A percentile compares a stretch with the other conserved stretches of the same genome.
Conservation (phyloP, 495 filamentous ascomycete species). For the Penicillium ochrochloron region DNA sequence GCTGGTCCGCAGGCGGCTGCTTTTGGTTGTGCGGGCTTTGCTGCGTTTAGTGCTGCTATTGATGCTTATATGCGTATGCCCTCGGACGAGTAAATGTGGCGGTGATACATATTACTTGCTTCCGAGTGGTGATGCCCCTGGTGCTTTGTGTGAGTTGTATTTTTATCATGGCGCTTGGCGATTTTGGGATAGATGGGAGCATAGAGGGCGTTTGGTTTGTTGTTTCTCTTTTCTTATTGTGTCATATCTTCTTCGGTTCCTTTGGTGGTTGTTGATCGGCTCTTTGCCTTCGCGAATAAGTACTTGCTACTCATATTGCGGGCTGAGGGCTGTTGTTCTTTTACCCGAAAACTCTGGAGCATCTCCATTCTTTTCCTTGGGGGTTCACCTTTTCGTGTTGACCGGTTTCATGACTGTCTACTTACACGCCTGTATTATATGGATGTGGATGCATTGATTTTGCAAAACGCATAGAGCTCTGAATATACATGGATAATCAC, state of each 20-base stretch:
- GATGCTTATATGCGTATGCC: conserved; percentile 85
- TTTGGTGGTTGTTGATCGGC: neutral
- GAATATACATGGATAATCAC: neutral
- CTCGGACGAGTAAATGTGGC: conserved; percentile 31
- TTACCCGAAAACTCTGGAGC: neutral
- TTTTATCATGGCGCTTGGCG: conserved; percentile 31
- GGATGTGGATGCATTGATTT: neutral
- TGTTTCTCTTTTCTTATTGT: conserved; percentile 5
- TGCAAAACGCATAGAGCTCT: neutral
- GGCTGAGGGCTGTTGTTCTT: neutral
- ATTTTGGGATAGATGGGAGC: conserved; percentile 33
- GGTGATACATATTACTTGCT: neutral
- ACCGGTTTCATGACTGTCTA: neutral
- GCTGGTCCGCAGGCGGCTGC: conserved; percentile 91
- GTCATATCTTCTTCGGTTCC: neutral
- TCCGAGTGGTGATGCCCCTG: neutral
- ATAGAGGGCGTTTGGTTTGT: conserved; percentile 34
- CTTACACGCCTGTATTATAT: neutral
- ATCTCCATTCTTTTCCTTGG: neutral
- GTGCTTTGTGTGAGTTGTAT: conserved; percentile 20
- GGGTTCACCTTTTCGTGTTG: neutral
- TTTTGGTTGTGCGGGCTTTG: conserved; percentile 90
- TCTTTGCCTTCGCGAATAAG: neutral
- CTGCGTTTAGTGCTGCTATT: conserved; percentile 93
- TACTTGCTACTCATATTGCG: no score